Percentiles rank a stretch among this genome's conserved stretches.
Conservation (phyloP, 1,284 basidiomycete species). For the Moesziomyces parantarcticus region DNA sequence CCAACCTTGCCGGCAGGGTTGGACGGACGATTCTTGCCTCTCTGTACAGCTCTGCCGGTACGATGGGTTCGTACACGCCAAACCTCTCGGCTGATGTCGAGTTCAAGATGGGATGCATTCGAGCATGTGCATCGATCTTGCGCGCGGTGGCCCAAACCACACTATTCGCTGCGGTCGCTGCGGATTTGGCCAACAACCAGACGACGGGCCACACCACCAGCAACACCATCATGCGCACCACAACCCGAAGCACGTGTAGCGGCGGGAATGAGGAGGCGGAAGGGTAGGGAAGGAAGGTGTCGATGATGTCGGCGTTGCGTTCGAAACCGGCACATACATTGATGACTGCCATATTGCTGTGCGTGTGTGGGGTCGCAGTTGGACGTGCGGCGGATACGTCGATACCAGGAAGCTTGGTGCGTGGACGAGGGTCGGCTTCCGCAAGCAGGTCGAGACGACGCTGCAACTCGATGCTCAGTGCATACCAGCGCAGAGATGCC, state of each 20-base stretch:
- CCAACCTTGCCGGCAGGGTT: slow-evolving; percentile 11
- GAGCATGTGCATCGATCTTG: slow-evolving; percentile 22
- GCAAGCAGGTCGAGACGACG: slow-evolving; percentile 53
- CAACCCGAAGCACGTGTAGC: background rate
- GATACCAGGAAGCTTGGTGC: slow-evolving; percentile 54
- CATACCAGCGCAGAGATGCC: slow-evolving; percentile 45
- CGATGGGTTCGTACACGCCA: slow-evolving; percentile 16
- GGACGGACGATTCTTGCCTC: slow-evolving; percentile 38
- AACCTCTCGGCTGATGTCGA: background rate
- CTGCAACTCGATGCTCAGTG: slow-evolving; percentile 55
- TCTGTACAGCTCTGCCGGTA: slow-evolving; percentile 31
- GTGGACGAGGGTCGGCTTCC: slow-evolving; percentile 54
- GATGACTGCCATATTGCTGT: slow-evolving; percentile 55
- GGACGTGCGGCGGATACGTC: slow-evolving; percentile 20
- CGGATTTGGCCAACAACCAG: slow-evolving; percentile 52
- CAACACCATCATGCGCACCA: slow-evolving; percentile 16
- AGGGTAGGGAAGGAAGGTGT: slow-evolving; percentile 26
- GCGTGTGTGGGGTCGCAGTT: slow-evolving; percentile 5
- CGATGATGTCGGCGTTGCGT: slow-evolving; percentile 42
- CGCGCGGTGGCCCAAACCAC: slow-evolving; percentile 46
- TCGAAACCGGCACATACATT: slow-evolving; percentile 65
- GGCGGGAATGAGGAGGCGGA: background rate
- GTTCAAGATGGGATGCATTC: slow-evolving; percentile 4
- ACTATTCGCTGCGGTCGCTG: slow-evolving; percentile 45
- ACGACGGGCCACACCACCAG: slow-evolving; percentile 40